Evolutionary conservation across 306 rosid species (phyloP).

Genomic region (Aeschynomene evenia): DNA sequence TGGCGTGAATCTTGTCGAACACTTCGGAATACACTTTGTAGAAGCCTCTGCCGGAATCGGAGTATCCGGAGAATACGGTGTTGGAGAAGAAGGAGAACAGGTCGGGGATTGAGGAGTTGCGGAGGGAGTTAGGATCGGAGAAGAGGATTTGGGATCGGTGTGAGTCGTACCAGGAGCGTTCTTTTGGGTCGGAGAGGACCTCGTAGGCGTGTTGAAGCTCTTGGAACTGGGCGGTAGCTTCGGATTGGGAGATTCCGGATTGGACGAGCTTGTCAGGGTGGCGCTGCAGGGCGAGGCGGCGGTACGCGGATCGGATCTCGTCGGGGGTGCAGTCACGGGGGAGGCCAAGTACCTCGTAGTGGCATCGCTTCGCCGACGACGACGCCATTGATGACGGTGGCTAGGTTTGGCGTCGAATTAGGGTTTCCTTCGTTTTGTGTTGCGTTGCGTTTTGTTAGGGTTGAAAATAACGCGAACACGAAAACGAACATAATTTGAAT

Average conservation of each 20-base stretch:
- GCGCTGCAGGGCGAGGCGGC: slow-evolving; percentile 81
- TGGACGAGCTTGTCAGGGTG: slow-evolving; percentile 91
- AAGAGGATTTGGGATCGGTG: slow-evolving; percentile 94
- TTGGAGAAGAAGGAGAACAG: slow-evolving; percentile 91
- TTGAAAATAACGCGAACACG: neutral
- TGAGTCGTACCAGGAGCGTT: slow-evolving; percentile 96
- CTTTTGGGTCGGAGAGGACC: slow-evolving; percentile 92
- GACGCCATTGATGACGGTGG: slow-evolving; percentile 43
- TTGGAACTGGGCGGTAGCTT: slow-evolving; percentile 88
- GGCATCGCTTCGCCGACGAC: slow-evolving; percentile 77
- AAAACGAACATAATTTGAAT: too few relatives aligned
- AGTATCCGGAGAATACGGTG: slow-evolving; percentile 67
- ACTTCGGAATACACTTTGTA: slow-evolving; percentile 71
- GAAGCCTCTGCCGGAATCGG: slow-evolving; percentile 68
- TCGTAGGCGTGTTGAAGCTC: slow-evolving; percentile 94
- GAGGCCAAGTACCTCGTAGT: slow-evolving; percentile 82
- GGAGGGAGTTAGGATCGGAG: slow-evolving; percentile 57
- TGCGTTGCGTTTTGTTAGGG: too few relatives aligned
- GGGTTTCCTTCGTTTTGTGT: slow-evolving; percentile 17
- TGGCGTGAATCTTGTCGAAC: slow-evolving; percentile 63
- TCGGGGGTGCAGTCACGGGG: slow-evolving; percentile 59
- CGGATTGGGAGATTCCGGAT: slow-evolving; percentile 72
- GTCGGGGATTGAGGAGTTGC: slow-evolving; percentile 58
- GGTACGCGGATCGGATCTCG: slow-evolving; percentile 76
- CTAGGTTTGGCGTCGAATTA: neutral